Base-by-base conservation (phyloP, 2,329 filamentous ascomycete species). In the Xylaria sp. region DNA sequence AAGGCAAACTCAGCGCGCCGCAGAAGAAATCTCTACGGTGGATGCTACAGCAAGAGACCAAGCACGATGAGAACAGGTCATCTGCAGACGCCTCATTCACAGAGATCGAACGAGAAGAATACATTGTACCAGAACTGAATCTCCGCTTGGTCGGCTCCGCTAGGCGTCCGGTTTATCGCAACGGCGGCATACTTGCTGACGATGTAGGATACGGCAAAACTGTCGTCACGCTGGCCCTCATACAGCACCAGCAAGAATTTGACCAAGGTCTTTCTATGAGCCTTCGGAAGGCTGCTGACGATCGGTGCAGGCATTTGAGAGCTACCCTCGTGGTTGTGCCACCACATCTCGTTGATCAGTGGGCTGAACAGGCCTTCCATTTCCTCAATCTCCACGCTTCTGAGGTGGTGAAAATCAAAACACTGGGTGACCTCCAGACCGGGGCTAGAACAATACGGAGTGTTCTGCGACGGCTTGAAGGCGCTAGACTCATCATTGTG, bases 151-250 rank as follows among this genome's bases (percentile, higher is more conserved):
- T 66, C 2, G 74, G 68, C 6, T 56, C 61, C 5, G 73, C 72
- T 1, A 54, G 66, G 44, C 58, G 63, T 2, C 54, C 57, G 4
- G 63, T 68, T 20, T 55, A 49, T 7, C 60, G 64, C 34, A 65
- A 63, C 2, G 75, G 76, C 11, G 76, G 75, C 22, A 67, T 78
- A 7, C 63, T 76, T 6, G 76, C 75, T 1, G 75, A 78, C 40
- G 70, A 76, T 22, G 72, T 78, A 13, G 76, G 76, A 16, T 78
- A 72, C 48, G 76, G 76, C 1, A 78, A 78, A 62, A 78, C 76
- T 0, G 67, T 77, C 4, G 63, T 76, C 21, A 71, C 64, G 5
- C 67, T 78, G 11, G 74, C 69, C 1, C 63, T 77, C 4, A 66
- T 76, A 7, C 69, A 71, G 20, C 54, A 52, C 7, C 68, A 69